Evolutionary conservation across 23 red algal species (phyloP).

Genomic region (Gracilaria vermiculophylla): DNA sequence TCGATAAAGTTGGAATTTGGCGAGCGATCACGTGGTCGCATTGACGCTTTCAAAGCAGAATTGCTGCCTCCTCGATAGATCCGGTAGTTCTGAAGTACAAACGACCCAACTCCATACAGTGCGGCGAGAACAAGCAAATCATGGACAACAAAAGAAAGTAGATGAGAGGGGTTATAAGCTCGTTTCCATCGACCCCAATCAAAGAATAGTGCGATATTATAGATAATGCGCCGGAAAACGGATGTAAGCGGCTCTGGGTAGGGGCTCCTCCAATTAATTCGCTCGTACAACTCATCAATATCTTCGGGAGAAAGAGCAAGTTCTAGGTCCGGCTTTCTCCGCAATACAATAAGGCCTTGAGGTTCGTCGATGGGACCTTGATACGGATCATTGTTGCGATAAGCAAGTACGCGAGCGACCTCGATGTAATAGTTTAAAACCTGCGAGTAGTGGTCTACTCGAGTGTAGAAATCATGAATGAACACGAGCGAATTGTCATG

Average conservation of each 20-base stretch:
- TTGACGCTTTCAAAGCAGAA: not conserved
- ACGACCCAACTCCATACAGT: constrained; percentile 13
- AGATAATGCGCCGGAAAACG: not conserved
- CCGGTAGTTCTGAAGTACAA: not conserved
- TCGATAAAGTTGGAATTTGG: not conserved
- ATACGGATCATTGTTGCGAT: constrained; percentile 5
- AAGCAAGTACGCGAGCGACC: constrained; percentile 53
- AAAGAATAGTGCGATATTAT: not conserved
- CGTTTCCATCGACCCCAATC: constrained; percentile 23
- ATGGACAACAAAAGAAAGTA: constrained; percentile 9
- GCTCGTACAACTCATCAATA: not conserved
- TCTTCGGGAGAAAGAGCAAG: not conserved
- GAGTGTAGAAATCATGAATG: constrained; percentile 65
- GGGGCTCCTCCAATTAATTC: constrained; percentile 11
- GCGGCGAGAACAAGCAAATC: constrained; percentile 18
- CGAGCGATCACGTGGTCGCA: not conserved
- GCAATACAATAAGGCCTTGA: constrained; percentile 67
- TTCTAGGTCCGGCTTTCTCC: not conserved
- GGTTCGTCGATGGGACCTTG: constrained; percentile 66
- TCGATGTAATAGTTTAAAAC: constrained; percentile 60
- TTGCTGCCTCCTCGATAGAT: not conserved
- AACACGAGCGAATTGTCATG: constrained; percentile 47
- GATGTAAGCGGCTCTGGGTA: not conserved
- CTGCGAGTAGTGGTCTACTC: constrained; percentile 24
- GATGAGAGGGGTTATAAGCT: not conserved